A percentile compares a stretch with the other conserved stretches of the same genome.
These are phyloP conservation scores for Microdochium trichocladiopsis DNA, from an alignment of 2,329 filamentous ascomycete species.

Conservation along the genomic window DNA sequence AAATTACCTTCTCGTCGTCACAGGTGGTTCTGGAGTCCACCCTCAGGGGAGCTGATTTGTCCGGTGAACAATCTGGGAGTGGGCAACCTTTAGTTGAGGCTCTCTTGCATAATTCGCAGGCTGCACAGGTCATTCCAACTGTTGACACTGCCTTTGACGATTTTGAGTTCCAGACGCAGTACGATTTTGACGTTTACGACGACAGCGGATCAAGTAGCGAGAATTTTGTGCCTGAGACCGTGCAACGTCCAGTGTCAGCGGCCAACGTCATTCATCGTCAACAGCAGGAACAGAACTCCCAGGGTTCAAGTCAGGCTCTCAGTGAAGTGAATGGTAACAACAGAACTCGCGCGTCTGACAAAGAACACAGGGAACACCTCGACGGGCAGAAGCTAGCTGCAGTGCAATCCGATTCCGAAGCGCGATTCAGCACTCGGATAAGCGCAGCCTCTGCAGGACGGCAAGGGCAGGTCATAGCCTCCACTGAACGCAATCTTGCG, in stretches of 20 bases:
- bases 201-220: neutral
- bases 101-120: conserved; percentile 3
- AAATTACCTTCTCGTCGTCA: neutral
- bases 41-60: neutral
- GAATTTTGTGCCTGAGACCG: neutral
- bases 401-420: neutral
- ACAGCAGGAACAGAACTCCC: conserved; percentile 5
- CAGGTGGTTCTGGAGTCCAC: neutral
- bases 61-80: neutral
- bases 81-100: neutral
- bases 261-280: conserved; percentile 7
- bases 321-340: conserved; percentile 17
- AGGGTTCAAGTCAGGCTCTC: conserved; percentile 15
- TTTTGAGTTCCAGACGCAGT: conserved; percentile 2
- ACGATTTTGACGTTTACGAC: neutral
- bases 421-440: neutral
- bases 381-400: neutral
- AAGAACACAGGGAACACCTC: conserved; percentile 3
- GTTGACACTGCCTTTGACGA: conserved; percentile 2
- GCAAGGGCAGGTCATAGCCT: neutral
- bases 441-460: neutral
- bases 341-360: conserved; percentile 12
- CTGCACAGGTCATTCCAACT: conserved; percentile 7
- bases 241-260: conserved; percentile 13
- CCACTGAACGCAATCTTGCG: neutral